These are phyloP conservation scores for Erodium moschatum DNA, from an alignment of 441 rosid genomes.

Conservation along the genomic window DNA sequence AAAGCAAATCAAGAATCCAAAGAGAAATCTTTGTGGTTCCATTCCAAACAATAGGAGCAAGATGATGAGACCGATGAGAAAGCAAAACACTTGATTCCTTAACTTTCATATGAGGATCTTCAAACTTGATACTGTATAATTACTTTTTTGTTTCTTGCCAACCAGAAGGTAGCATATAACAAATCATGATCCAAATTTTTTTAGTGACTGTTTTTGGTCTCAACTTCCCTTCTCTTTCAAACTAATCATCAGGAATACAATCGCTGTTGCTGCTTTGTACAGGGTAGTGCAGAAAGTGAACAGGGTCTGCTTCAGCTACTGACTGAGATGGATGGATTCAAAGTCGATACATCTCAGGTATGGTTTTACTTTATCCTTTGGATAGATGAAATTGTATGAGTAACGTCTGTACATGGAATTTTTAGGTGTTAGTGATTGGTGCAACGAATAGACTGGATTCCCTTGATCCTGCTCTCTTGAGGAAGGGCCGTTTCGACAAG, in stretches of 20 bases:
- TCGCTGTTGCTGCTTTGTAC: constrained; percentile 20
- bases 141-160: no score
- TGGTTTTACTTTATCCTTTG: constrained; percentile 21
- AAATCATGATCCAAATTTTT: no score
- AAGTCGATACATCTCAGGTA: constrained; percentile 84
- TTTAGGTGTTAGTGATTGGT: constrained; percentile 84
- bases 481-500: constrained; percentile 98
- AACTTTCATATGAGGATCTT: no score
- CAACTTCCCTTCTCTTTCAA: no score
- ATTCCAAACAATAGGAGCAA: no score
- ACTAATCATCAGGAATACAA: not conserved
- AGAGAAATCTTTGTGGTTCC: no score
- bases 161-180: no score
- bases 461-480: constrained; percentile 89
- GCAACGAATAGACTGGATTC: constrained; percentile 95
- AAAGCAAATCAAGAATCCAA: no score
- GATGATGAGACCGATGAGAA: no score
- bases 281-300: constrained; percentile 99
- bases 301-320: constrained; percentile 96
- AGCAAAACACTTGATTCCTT: no score
- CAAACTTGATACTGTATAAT: no score
- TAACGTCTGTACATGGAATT: constrained; percentile 28
- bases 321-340: constrained; percentile 97
- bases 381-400: constrained; percentile 14
- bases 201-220: no score